Conservation (phyloP, 2,329 filamentous ascomycete species). For the Diplodia intermedia region DNA sequence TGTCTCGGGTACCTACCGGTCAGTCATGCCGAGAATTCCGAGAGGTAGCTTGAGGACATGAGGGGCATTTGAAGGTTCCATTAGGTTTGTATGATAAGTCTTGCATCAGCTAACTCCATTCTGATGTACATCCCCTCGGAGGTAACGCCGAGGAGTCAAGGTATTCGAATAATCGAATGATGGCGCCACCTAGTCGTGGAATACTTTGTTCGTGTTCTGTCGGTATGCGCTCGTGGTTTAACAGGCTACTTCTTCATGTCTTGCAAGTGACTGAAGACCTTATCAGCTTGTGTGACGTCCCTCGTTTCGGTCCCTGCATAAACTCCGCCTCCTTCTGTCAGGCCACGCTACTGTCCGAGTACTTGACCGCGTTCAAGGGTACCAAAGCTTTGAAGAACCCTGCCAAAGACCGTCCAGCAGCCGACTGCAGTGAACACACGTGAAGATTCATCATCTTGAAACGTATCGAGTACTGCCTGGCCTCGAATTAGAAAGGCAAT, state of each 20-base stretch:
- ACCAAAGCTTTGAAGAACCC: background rate
- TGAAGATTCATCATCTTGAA: constrained; percentile 1
- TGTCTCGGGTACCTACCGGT: background rate
- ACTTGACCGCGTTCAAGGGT: background rate
- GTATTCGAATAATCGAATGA: background rate
- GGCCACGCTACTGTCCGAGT: background rate
- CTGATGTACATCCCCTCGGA: background rate
- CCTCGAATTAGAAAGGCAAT: background rate
- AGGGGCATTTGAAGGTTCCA: background rate
- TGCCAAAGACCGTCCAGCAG: background rate
- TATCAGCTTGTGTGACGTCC: background rate
- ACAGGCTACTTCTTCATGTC: background rate
- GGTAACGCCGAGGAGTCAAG: background rate
- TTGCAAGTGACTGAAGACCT: background rate
- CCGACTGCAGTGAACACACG: background rate
- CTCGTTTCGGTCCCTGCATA: constrained; percentile 1
- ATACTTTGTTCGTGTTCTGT: background rate
- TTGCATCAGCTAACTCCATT: background rate
- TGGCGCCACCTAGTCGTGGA: background rate
- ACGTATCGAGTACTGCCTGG: constrained; percentile 6
- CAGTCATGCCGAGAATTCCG: background rate
- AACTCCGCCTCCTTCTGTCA: background rate
- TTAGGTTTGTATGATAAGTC: background rate
- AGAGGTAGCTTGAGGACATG: background rate
- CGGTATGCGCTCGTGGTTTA: background rate